Conservation (phyloP, 169 alveolate genomes). For the Plasmodium adleri region DNA sequence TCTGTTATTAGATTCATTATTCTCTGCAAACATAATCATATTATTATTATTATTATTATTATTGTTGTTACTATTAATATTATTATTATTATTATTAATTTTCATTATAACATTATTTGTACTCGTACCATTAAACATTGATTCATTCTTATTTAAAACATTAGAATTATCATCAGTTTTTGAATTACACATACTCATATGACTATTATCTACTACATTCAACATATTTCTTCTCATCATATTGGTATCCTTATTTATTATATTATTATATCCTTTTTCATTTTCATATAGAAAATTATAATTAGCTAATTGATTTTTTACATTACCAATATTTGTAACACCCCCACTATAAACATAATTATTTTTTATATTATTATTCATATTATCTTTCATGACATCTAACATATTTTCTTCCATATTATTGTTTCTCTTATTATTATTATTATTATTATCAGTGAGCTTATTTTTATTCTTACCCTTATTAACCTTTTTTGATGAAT, state of each 20-base stretch:
- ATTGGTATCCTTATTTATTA: background rate
- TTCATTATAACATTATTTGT: background rate
- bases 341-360: slow-evolving; percentile 3
- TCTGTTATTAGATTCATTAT: background rate
- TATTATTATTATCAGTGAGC: background rate
- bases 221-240: background rate
- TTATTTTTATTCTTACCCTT: background rate
- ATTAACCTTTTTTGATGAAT: no score
- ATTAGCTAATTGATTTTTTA: background rate
- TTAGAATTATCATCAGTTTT: no score
- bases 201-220: background rate
- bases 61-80: background rate
- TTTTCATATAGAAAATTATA: background rate
- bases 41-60: background rate
- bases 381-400: background rate
- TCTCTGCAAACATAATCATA: background rate
- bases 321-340: background rate
- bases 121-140: background rate
- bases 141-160: background rate
- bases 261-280: background rate
- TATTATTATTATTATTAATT: background rate
- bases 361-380: no score
- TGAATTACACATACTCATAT: no score
- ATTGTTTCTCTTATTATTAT: background rate
- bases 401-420: background rate